Conservation (phyloP, 2,329 filamentous ascomycete species). For the Curvularia eragrostidis region DNA sequence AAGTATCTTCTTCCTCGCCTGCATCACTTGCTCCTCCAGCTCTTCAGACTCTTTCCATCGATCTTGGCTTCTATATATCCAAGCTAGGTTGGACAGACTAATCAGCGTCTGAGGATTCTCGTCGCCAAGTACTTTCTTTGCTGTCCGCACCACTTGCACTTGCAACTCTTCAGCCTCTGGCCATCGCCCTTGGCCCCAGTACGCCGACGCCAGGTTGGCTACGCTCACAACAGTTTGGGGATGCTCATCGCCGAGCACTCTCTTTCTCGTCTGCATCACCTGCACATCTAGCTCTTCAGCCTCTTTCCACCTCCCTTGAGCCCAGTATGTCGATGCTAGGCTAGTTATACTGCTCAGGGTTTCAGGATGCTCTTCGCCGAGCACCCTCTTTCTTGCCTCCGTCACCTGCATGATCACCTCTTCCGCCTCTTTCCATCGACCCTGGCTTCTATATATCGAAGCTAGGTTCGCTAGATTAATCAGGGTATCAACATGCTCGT, state of each 20-base stretch:
- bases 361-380: neutral
- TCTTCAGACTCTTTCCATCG: neutral
- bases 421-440: no score
- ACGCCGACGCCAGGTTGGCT: neutral
- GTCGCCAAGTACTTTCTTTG: neutral
- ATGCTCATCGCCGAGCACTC: neutral
- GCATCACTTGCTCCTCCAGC: neutral
- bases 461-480: no score
- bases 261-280: neutral
- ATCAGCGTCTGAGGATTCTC: neutral
- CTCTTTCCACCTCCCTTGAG: neutral
- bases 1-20: neutral
- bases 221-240: neutral
- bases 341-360: neutral
- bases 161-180: neutral
- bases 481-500: no score
- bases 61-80: neutral
- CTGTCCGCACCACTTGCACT: neutral
- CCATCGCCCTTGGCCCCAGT: neutral
- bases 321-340: neutral
- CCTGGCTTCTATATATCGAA: no score
- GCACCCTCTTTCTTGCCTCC: no score
- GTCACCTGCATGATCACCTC: no score
- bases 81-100: neutral
- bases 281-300: neutral